Conservation (phyloP, 2,329 filamentous ascomycete species). For the Penicillium sp. region DNA sequence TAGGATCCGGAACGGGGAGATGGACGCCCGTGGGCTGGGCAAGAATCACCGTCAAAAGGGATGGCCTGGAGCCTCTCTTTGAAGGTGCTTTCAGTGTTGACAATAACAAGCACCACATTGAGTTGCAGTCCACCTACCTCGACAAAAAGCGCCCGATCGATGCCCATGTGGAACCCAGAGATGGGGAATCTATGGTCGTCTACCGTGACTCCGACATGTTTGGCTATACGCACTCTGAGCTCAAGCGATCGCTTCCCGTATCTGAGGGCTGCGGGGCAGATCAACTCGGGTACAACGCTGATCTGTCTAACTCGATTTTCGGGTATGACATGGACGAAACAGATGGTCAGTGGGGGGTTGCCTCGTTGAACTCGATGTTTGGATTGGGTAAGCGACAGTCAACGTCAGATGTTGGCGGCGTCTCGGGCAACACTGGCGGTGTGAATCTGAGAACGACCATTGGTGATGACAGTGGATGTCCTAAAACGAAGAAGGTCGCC, state of each 20-base stretch:
- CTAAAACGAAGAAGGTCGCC: slow-evolving; percentile 84
- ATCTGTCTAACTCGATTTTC: slow-evolving; percentile 66
- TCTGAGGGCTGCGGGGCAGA: slow-evolving; percentile 68
- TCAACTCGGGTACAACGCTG: slow-evolving; percentile 73
- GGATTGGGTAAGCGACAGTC: slow-evolving; percentile 60
- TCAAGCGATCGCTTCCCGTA: slow-evolving; percentile 57
- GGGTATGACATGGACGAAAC: slow-evolving; percentile 52
- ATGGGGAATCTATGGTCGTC: slow-evolving; percentile 78
- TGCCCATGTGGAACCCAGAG: slow-evolving; percentile 56
- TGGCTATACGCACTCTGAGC: slow-evolving; percentile 51
- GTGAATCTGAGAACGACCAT: slow-evolving; percentile 77
- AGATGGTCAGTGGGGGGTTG: slow-evolving; percentile 56
- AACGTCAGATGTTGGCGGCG: slow-evolving; percentile 63
- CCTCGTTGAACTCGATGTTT: slow-evolving; percentile 65
- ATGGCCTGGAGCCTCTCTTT: slow-evolving; percentile 77
- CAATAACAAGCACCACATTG: slow-evolving; percentile 82
- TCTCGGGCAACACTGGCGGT: slow-evolving; percentile 71
- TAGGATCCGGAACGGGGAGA: slow-evolving; percentile 59
- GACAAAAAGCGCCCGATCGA: slow-evolving; percentile 70
- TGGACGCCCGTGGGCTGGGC: slow-evolving; percentile 89
- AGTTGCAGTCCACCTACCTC: slow-evolving; percentile 70
- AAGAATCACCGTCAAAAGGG: slow-evolving; percentile 70
- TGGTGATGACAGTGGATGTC: slow-evolving; percentile 79
- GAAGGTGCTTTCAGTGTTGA: slow-evolving; percentile 83
- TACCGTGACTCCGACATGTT: slow-evolving; percentile 87